Evolutionary conservation across 2,329 filamentous ascomycete species (phyloP).

Genomic region (Colletotrichum siamense): DNA sequence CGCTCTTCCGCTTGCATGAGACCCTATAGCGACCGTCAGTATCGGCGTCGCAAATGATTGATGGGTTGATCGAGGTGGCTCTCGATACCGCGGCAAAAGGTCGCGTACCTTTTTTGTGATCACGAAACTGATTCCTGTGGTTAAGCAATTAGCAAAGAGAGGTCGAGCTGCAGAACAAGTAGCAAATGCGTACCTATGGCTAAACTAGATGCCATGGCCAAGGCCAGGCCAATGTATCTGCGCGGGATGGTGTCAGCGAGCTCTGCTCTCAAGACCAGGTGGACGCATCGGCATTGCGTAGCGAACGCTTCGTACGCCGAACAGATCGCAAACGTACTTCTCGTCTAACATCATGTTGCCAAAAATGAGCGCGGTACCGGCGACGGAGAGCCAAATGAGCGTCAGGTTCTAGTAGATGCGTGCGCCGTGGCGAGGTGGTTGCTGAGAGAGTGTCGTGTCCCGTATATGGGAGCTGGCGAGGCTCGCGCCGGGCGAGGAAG

Average conservation of each 20-base stretch:
- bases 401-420: neutral
- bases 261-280: neutral
- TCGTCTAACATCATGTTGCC: constrained; percentile 24
- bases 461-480: constrained; percentile 16
- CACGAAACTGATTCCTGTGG: constrained; percentile 89
- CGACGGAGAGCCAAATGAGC: constrained; percentile 9
- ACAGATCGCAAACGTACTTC: constrained; percentile 24
- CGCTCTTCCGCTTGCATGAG: constrained; percentile 88
- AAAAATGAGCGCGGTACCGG: constrained; percentile 15
- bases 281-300: neutral
- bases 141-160: constrained; percentile 25
- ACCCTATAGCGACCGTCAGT: constrained; percentile 59
- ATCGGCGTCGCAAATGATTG: constrained; percentile 6
- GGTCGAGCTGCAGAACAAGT: neutral
- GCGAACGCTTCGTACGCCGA: neutral
- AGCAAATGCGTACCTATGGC: constrained; percentile 67
- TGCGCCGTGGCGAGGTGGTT: constrained; percentile 8
- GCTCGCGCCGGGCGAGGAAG: constrained; percentile 29
- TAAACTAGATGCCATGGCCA: constrained; percentile 77
- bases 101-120: constrained; percentile 92
- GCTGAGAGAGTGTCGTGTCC: constrained; percentile 14
- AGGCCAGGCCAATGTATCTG: constrained; percentile 78
- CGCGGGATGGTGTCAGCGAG: constrained; percentile 34
- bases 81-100: neutral
- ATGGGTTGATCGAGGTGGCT: neutral